Conservation (phyloP, 1,284 basidiomycete genomes). For the Meira miltonrushii region DNA sequence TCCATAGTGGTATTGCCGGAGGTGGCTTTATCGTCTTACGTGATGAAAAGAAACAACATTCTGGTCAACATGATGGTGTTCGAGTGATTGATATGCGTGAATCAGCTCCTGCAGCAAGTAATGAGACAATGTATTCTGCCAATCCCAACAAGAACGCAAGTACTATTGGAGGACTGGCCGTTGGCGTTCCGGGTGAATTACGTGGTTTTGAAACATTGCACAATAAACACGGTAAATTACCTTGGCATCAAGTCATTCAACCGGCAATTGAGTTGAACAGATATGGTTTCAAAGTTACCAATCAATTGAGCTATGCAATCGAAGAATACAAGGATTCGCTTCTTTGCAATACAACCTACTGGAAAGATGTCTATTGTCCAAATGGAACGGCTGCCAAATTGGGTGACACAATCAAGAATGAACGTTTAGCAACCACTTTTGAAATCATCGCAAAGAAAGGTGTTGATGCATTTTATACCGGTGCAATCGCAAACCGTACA, state of each 20-base stretch:
- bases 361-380: constrained; percentile 35
- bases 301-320: constrained; percentile 31
- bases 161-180: constrained; percentile 24
- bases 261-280: constrained; percentile 46
- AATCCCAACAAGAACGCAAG: constrained; percentile 21
- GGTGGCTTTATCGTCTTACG: constrained; percentile 46
- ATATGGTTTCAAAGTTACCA: constrained; percentile 45
- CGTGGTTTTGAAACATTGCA: constrained; percentile 50
- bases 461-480: constrained; percentile 41
- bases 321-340: constrained; percentile 27
- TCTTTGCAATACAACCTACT: constrained; percentile 45
- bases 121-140: constrained; percentile 51
- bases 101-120: constrained; percentile 52
- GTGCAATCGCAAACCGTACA: constrained; percentile 32
- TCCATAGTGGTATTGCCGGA: constrained; percentile 55
- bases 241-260: constrained; percentile 43
- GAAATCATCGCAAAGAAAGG: constrained; percentile 29
- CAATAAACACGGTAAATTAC: constrained; percentile 44
- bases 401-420: constrained; percentile 40
- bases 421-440: constrained; percentile 33
- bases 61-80: constrained; percentile 27
- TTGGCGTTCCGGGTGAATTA: constrained; percentile 51
- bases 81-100: constrained; percentile 55
- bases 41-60: constrained; percentile 6
- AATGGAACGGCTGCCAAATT: constrained; percentile 32